A percentile compares a stretch with the other conserved stretches of the same genome.
phyloP scores from a whole-genome alignment of 495 filamentous ascomycete species.

The Pyronema domesticum region DNA sequence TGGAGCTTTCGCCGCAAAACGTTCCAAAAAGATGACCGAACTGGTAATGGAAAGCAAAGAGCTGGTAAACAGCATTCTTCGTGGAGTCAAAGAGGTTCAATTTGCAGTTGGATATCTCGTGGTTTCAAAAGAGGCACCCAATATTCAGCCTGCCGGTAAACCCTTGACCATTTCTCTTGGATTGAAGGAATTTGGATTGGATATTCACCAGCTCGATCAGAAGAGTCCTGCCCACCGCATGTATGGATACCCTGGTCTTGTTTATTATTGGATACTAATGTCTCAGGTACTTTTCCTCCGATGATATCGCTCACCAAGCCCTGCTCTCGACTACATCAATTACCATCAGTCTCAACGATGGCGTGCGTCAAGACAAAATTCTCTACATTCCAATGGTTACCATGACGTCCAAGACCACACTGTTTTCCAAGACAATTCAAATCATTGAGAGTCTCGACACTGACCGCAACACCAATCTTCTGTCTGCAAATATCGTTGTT shows the following conservation, averaged over 20 bases:
- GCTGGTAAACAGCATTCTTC: constrained; percentile 72
- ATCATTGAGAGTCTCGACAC: constrained; percentile 56
- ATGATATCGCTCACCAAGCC: constrained; percentile 89
- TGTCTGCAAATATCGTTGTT: constrained; percentile 88
- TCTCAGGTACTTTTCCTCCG: constrained; percentile 62
- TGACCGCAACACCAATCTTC: constrained; percentile 85
- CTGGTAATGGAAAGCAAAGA: constrained; percentile 86
- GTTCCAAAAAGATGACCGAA: constrained; percentile 58
- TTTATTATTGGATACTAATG: constrained; percentile 2
- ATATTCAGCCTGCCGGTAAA: constrained; percentile 43
- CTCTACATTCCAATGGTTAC: constrained; percentile 96
- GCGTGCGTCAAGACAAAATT: constrained; percentile 66
- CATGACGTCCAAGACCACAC: constrained; percentile 80
- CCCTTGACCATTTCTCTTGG: constrained; percentile 68
- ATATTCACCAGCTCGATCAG: constrained; percentile 81
- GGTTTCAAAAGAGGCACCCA: constrained; percentile 56
- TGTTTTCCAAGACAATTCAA: constrained; percentile 86
- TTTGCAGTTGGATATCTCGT: constrained; percentile 87
- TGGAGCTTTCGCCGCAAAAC: constrained; percentile 35
- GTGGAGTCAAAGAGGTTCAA: constrained; percentile 89
- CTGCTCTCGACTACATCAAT: constrained; percentile 81
- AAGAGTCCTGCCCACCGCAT: constrained; percentile 92
- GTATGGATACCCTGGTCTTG: constrained; percentile 24
- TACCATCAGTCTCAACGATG: constrained; percentile 78
- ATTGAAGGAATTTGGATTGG: constrained; percentile 89